phyloP scores from a whole-genome alignment of 2,329 filamentous ascomycete species.

The Dryadomyces quercus-mongolicae region DNA sequence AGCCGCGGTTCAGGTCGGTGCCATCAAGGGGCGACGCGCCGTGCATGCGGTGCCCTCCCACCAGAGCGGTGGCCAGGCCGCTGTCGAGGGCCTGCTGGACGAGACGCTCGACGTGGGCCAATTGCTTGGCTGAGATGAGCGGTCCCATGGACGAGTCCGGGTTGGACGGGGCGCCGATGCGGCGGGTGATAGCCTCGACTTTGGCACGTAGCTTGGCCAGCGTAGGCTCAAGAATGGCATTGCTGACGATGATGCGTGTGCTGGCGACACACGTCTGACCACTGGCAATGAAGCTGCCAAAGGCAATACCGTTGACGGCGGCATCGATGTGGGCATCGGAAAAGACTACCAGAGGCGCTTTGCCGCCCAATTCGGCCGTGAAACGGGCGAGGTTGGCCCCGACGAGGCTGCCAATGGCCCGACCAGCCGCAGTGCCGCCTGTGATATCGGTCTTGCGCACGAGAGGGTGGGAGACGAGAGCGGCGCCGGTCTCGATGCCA shows the following conservation, averaged over 20 bases:
- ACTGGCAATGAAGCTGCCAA: conserved; percentile 42
- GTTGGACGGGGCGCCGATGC: conserved; percentile 46
- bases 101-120: conserved; percentile 56
- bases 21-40: conserved; percentile 36
- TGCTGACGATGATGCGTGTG: conserved; percentile 64
- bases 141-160: conserved; percentile 50
- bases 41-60: conserved; percentile 35
- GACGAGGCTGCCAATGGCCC: conserved; percentile 54
- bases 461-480: conserved; percentile 37
- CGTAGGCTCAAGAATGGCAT: conserved; percentile 52
- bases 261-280: conserved; percentile 54
- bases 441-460: conserved; percentile 62
- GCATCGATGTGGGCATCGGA: conserved; percentile 51
- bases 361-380: conserved; percentile 61
- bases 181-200: conserved; percentile 38
- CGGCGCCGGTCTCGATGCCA: conserved; percentile 38
- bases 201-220: conserved; percentile 51
- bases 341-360: conserved; percentile 58
- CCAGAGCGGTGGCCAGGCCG: conserved; percentile 22
- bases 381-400: conserved; percentile 56
- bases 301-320: conserved; percentile 57
- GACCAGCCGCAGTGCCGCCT: conserved; percentile 59
- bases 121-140: conserved; percentile 48
- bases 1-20: conserved; percentile 41
- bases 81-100: conserved; percentile 49